Evolutionary conservation across 2,329 filamentous ascomycete genomes (phyloP), one percentile per base, ranked within the genome.

Genomic region (Trichoderma sp.): DNA sequence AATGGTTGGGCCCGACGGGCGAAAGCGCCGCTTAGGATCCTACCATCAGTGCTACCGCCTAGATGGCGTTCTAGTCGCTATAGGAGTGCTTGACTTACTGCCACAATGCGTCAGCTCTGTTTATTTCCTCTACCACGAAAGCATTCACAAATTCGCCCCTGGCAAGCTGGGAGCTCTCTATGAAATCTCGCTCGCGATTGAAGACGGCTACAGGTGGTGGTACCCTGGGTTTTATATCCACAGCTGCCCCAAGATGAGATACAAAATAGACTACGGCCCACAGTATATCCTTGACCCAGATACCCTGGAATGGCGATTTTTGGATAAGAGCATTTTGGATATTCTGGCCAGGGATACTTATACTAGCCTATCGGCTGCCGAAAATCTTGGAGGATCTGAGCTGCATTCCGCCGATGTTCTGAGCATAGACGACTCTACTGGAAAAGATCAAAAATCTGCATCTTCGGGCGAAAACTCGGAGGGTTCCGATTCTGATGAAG

Each of bases 151-250:
- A 68, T 89, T 87, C 80, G 85, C 85, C 29, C 91, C 92, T 35
- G 92, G 92, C 1, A 96, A 95, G 78, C 79, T 95, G 5, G 89
- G 91, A 43, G 92, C 92, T 1, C 77, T 95, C 71, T 83, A 89
- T 71, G 92, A 96, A 78, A 91, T 92, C 71, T 83, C 88, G 0
- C 78, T 96, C 33, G 90, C 92, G 0, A 80, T 85, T 3, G 92
- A 95, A 75, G 83, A 83, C 6, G 89, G 87, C 0, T 94, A 94
- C 74, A 81, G 85, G 55, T 93, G 88, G 83, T 96, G 93, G 86
- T 96, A 95, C 79, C 90, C 86, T 6, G 89, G 92, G 6, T 95
- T 89, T 78, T 96, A 95, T 75, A 95, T 96, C 70, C 92, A 94
- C 77, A 88, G 82, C 67, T 95, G 92, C 75, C 84, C 87, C 65